Conservation (phyloP, 768 basidiomycete species). For the Tricholoma furcatifolium region DNA sequence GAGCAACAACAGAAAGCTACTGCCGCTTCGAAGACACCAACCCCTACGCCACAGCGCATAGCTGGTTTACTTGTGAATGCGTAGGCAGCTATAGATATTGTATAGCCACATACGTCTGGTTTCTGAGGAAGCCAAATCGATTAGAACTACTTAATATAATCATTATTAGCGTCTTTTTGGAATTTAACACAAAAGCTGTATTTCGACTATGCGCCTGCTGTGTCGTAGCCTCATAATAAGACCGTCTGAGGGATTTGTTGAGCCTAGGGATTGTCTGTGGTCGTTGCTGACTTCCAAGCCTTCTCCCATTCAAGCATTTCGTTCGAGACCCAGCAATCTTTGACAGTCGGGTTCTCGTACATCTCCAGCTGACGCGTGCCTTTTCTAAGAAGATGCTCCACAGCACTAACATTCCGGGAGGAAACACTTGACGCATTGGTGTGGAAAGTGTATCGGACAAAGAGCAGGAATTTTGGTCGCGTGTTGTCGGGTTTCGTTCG, state of each 20-base stretch:
- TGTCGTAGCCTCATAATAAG: too few relatives aligned
- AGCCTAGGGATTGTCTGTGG: neutral
- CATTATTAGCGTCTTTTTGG: neutral
- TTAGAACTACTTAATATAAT: neutral
- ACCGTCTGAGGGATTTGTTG: neutral
- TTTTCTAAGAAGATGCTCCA: constrained; percentile 77
- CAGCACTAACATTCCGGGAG: constrained; percentile 61
- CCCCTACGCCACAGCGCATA: neutral
- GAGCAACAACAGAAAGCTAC: constrained; percentile 4
- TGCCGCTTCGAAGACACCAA: neutral
- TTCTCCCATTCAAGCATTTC: constrained; percentile 70
- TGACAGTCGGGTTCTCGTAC: constrained; percentile 66
- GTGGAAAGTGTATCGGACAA: constrained; percentile 69
- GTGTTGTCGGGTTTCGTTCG: constrained; percentile 59
- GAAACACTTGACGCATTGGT: constrained; percentile 59
- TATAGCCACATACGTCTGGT: neutral
- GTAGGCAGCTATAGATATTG: neutral
- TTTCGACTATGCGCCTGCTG: too few relatives aligned
- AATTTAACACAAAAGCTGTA: too few relatives aligned
- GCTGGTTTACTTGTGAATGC: constrained; percentile 1
- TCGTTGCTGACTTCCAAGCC: constrained; percentile 16
- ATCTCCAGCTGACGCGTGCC: constrained; percentile 66
- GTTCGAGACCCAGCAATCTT: constrained; percentile 71
- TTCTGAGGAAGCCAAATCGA: neutral
- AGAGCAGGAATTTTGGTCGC: constrained; percentile 64